Base-by-base conservation (phyloP, 345 rosid species). In the Camelina sativa region DNA sequence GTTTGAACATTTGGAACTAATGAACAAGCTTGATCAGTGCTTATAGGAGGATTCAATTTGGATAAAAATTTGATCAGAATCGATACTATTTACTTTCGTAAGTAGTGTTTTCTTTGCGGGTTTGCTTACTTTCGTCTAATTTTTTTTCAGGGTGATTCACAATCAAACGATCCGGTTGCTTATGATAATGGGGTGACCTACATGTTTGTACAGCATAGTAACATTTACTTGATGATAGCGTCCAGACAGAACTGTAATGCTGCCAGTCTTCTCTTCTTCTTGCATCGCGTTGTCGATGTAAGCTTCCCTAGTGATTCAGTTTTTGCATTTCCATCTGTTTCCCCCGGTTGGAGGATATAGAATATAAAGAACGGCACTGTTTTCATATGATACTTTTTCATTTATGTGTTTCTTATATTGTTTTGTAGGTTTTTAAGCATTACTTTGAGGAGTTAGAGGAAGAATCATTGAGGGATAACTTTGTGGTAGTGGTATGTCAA, bases 231-330 rank as follows among this genome's bases (percentile, higher is more conserved):
- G 69, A 89, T 95, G 97, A 85, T 75, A 2, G 99, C 99, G 0
- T 82, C 98, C 6, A 80, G 97, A 63, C 99, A 95, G 86, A 95
- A 95, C 69, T 95, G 97, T 79, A 92, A 95, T 80, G 99, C 99
- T 7, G 96, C 99, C 66, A 87, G 97, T 80, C 88, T 92, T 77
- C 85, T 95, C 63, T 84, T 76, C 80, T 95, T 95, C 81, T 87
- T 95, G 37, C 99, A 92, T 76, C 92, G 97, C 6, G 86, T 92
- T 6, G 91, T 92, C 75, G 96, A 92, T 89, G 99, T 95, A 84
- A 85, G 93, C 54, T 22, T 72, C 46, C 56, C 11, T 77, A 43
- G 6, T 41, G 17, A 8, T 57, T 50, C 10, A 2, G 22, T 30
- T 40, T 47, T 56, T 16, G 64, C 48, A 12, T 15, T 16, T 37